A percentile compares a stretch with the other conserved stretches of the same genome.
These are phyloP conservation scores for Ophiostoma angusticollis DNA, from an alignment of 2,329 filamentous ascomycete species.

Conservation along the genomic window DNA sequence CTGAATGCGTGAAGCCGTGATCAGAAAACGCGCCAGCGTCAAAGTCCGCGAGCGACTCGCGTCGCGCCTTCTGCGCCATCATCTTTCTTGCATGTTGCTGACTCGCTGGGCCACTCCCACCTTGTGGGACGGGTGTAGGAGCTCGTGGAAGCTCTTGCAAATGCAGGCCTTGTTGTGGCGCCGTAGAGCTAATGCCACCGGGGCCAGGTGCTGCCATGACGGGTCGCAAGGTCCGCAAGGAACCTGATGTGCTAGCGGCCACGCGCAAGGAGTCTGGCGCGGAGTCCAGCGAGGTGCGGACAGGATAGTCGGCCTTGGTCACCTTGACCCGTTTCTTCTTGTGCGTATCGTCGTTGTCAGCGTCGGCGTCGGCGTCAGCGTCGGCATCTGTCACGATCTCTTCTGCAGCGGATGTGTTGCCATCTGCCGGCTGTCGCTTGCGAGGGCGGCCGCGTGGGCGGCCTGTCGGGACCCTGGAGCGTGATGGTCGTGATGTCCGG, in stretches of 20 bases:
- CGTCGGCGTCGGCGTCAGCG: constrained; percentile 40
- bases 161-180: constrained; percentile 36
- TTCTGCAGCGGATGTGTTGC: constrained; percentile 65
- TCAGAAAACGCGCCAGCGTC: constrained; percentile 21
- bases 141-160: constrained; percentile 62
- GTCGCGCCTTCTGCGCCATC: constrained; percentile 35
- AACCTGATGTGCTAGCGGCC: constrained; percentile 81
- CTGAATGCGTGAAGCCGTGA: constrained; percentile 23
- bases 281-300: constrained; percentile 54
- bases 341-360: constrained; percentile 44
- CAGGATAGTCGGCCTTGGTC: constrained; percentile 47
- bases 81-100: constrained; percentile 21
- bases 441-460: constrained; percentile 43
- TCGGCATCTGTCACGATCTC: constrained; percentile 38
- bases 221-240: constrained; percentile 72
- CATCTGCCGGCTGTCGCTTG: constrained; percentile 39
- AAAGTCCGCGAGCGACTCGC: constrained; percentile 37
- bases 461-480: constrained; percentile 35
- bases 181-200: constrained; percentile 23
- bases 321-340: constrained; percentile 70
- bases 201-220: constrained; percentile 35
- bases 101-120: constrained; percentile 18
- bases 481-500: constrained; percentile 32
- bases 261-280: constrained; percentile 72
- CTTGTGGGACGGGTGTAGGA: constrained; percentile 60